Percentiles rank a stretch among this genome's conserved stretches.
phyloP scores from a whole-genome alignment of 805 yeast species.

The Hanseniaspora guilliermondii region DNA sequence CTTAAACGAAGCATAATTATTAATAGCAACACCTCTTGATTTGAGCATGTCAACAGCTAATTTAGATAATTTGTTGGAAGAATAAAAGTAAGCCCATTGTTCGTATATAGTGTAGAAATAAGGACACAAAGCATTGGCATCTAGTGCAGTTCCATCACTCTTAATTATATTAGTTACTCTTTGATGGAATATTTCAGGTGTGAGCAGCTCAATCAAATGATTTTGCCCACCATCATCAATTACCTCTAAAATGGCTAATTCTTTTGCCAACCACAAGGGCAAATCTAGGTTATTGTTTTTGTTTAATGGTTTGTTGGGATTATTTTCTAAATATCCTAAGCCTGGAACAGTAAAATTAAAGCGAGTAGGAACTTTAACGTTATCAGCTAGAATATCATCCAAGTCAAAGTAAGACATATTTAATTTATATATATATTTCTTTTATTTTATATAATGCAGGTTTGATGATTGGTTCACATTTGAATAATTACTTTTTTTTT shows the following conservation, averaged over 20 bases:
- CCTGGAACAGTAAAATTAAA: conserved; percentile 73
- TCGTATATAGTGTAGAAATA: conserved; percentile 59
- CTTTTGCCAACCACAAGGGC: conserved; percentile 82
- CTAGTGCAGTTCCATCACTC: conserved; percentile 54
- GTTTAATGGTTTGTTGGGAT: conserved; percentile 46
- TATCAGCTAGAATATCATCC: conserved; percentile 62
- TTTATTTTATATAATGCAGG: background rate
- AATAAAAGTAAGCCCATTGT: conserved; percentile 65
- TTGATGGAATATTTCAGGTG: conserved; percentile 55
- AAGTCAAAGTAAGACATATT: conserved; percentile 51
- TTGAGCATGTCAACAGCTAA: conserved; percentile 42
- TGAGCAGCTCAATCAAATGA: conserved; percentile 47
- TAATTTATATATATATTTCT: background rate
- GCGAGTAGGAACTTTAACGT: conserved; percentile 63
- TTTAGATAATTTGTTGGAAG: conserved; percentile 48
- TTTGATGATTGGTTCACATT: background rate
- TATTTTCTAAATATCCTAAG: conserved; percentile 74
- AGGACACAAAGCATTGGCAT: conserved; percentile 50
- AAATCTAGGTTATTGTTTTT: conserved; percentile 56
- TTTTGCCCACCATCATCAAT: conserved; percentile 22
- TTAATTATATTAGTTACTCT: conserved; percentile 73
- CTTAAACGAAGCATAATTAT: conserved; percentile 43
- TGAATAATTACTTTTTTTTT: background rate
- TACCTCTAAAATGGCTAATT: conserved; percentile 44
- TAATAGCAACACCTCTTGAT: conserved; percentile 56